Evolutionary conservation across 345 rosid species (phyloP).

Genomic region (Populus deltoides): DNA sequence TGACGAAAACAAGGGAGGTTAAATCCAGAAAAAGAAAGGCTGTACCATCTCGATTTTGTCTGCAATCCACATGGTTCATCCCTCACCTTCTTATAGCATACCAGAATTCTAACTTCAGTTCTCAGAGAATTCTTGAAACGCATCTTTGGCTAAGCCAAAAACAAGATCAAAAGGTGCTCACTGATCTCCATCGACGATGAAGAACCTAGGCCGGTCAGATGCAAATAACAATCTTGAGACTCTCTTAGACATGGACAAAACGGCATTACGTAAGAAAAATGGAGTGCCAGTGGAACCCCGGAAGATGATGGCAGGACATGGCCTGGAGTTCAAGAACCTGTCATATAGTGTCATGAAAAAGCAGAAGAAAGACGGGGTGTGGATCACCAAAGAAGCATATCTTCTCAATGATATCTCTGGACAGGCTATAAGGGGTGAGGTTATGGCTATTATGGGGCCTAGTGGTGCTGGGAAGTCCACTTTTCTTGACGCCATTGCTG

Average conservation of each 20-base stretch:
- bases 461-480: slow-evolving; percentile 94
- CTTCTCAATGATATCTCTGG: slow-evolving; percentile 74
- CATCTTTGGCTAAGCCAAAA: slow-evolving; percentile 1
- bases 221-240: slow-evolving; percentile 44
- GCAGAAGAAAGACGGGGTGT: slow-evolving; percentile 52
- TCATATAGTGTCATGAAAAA: slow-evolving; percentile 59
- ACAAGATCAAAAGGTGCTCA: background rate
- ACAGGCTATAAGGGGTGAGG: slow-evolving; percentile 65
- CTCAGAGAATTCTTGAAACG: background rate
- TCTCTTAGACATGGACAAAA: slow-evolving; percentile 43
- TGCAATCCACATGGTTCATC: background rate
- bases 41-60: slow-evolving; percentile 5
- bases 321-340: slow-evolving; percentile 53
- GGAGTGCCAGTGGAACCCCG: background rate
- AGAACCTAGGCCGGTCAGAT: slow-evolving; percentile 8
- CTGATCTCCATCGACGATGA: slow-evolving; percentile 11
- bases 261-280: slow-evolving; percentile 1
- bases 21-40: background rate
- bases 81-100: background rate
- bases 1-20: slow-evolving; percentile 20
- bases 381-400: slow-evolving; percentile 51
- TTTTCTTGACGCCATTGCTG: slow-evolving; percentile 83
- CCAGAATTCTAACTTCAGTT: background rate
- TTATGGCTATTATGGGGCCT: slow-evolving; percentile 78
- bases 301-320: slow-evolving; percentile 45